Evolutionary conservation across 2,329 filamentous ascomycete species (phyloP).

Genomic region (Epichloe gansuensis): DNA sequence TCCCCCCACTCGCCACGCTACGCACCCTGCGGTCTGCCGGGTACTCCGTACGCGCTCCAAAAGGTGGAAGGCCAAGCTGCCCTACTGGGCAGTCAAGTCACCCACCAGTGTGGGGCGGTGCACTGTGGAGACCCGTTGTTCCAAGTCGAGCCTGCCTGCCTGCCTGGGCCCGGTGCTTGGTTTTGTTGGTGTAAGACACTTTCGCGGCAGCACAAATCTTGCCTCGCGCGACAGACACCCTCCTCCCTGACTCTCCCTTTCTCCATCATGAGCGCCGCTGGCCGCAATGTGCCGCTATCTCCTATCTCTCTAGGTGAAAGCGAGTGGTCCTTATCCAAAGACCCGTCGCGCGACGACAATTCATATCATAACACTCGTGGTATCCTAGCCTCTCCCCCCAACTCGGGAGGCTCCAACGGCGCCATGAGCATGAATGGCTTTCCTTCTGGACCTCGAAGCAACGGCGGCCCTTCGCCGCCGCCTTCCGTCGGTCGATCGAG

Average conservation of each 20-base stretch:
- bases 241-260: constrained; percentile 10
- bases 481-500: constrained; percentile 79
- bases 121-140: constrained; percentile 1
- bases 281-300: constrained; percentile 63
- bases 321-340: constrained; percentile 67
- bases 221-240: constrained; percentile 11
- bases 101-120: not conserved
- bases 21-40: too few species aligned
- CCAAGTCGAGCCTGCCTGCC: constrained; percentile 3
- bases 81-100: too few species aligned
- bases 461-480: constrained; percentile 65
- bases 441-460: constrained; percentile 41
- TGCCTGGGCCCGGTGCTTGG: constrained; percentile 1
- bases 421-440: constrained; percentile 48
- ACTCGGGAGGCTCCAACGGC: constrained; percentile 48
- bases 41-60: not conserved
- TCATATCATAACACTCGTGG: constrained; percentile 41
- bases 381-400: constrained; percentile 56
- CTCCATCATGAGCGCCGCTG: constrained; percentile 47
- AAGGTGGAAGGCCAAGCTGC: not conserved
- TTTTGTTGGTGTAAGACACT: constrained; percentile 12
- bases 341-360: constrained; percentile 41
- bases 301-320: constrained; percentile 72
- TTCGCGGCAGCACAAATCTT: constrained; percentile 1
- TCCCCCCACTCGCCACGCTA: too few species aligned